These are phyloP conservation scores for Boletus vermiculosoides DNA, from an alignment of 768 basidiomycete species.

Conservation along the genomic window DNA sequence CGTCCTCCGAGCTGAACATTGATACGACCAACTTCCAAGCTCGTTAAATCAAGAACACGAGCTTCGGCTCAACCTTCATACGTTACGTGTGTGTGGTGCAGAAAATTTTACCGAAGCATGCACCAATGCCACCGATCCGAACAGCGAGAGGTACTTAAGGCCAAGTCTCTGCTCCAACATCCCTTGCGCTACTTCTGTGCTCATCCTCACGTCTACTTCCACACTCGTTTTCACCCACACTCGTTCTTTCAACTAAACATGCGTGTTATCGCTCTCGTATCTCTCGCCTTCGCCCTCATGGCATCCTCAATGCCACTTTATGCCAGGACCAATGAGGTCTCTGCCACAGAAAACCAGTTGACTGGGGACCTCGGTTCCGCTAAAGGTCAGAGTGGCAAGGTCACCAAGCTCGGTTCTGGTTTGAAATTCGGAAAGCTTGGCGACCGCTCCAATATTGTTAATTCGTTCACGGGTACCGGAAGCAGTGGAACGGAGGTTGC, in stretches of 20 bases:
- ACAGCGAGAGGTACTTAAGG: neutral
- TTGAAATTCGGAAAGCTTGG: neutral
- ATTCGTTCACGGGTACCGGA: too few species aligned
- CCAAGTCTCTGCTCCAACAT: neutral
- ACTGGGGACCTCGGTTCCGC: rapidly evolving
- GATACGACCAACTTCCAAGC: neutral
- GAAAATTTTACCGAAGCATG: neutral
- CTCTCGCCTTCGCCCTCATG: constrained; percentile 8
- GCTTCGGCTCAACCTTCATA: neutral
- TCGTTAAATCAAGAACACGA: neutral
- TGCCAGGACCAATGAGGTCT: neutral
- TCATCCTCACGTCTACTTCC: neutral
- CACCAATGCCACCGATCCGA: neutral
- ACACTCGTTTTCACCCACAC: constrained; percentile 5
- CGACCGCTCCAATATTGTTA: neutral
- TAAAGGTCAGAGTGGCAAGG: neutral
- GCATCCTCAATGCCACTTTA: constrained; percentile 11
- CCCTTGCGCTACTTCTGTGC: neutral
- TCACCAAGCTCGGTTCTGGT: neutral
- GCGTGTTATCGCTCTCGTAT: constrained; percentile 10
- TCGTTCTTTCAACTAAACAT: constrained; percentile 6
- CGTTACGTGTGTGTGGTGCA: neutral
- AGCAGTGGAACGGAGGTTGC: rapidly evolving
- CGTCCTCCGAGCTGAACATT: neutral
- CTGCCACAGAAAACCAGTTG: neutral